phyloP scores from a whole-genome alignment of 192 early-diverging fungal genomes.

The Entophlyctis helioformis region DNA sequence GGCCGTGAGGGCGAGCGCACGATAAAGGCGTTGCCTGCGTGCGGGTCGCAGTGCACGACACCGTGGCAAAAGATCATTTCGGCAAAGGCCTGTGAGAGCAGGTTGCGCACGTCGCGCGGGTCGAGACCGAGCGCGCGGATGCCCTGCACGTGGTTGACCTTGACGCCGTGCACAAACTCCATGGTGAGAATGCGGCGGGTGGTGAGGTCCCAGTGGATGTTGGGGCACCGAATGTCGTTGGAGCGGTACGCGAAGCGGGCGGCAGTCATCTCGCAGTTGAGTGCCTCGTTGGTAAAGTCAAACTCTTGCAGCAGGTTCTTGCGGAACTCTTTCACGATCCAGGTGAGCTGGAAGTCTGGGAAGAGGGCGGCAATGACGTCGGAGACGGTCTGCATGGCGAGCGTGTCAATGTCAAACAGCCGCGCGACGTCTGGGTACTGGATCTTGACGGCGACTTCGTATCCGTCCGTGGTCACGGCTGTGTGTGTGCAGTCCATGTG shows the following conservation, averaged over 20 bases:
- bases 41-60: conserved; percentile 76
- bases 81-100: conserved; percentile 59
- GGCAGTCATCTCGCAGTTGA: conserved; percentile 48
- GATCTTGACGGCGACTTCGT: conserved; percentile 63
- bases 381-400: conserved; percentile 40
- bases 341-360: conserved; percentile 56
- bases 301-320: conserved; percentile 54
- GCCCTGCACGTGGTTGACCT: conserved; percentile 42
- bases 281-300: conserved; percentile 65
- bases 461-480: conserved; percentile 34
- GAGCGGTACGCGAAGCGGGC: conserved; percentile 6
- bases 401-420: conserved; percentile 64
- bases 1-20: too few relatives aligned
- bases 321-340: conserved; percentile 52
- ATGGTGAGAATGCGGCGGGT: conserved; percentile 50
- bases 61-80: conserved; percentile 54
- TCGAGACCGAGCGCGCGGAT: conserved; percentile 17
- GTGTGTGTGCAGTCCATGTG: too few relatives aligned
- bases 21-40: too few relatives aligned
- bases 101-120: conserved; percentile 44
- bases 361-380: conserved; percentile 39
- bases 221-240: conserved; percentile 54
- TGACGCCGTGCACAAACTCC: conserved; percentile 65
- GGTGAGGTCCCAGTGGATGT: conserved; percentile 47
- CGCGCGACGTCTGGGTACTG: conserved; percentile 65